A percentile compares a stretch with the other conserved stretches of the same genome.
Evolutionary conservation across 2,329 filamentous ascomycete species (phyloP).

Genomic region (Hypomyces perniciosus): DNA sequence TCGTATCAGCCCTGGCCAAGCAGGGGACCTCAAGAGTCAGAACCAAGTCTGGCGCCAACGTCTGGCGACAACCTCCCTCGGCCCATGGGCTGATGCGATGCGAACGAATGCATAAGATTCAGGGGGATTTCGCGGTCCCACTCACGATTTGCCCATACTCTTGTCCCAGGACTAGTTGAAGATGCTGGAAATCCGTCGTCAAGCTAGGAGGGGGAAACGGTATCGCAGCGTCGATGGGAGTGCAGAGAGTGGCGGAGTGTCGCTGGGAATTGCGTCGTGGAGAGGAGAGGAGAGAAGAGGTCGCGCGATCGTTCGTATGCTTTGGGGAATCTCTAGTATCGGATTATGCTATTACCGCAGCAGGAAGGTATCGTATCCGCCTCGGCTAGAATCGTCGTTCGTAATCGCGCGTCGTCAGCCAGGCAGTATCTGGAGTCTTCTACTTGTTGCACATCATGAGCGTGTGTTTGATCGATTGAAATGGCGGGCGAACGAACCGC

Average conservation of each 20-base stretch:
- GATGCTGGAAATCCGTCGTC: neutral
- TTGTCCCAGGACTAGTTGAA: neutral
- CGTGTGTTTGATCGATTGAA: too few relatives aligned
- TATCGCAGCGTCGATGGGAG: neutral
- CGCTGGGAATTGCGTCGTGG: neutral
- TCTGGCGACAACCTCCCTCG: neutral
- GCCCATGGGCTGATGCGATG: neutral
- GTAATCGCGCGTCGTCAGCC: too few relatives aligned
- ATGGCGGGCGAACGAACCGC: too few relatives aligned
- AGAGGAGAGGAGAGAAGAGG: neutral
- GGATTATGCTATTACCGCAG: neutral
- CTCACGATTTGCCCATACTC: conserved; percentile 13
- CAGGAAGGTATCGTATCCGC: too few relatives aligned
- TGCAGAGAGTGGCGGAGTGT: neutral
- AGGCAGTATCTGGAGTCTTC: too few relatives aligned
- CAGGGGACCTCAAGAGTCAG: neutral
- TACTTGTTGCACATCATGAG: too few relatives aligned
- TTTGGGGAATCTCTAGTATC: neutral
- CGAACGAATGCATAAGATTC: neutral
- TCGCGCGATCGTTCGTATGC: neutral
- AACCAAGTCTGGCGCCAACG: neutral
- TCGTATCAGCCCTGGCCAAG: neutral
- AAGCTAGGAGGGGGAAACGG: neutral
- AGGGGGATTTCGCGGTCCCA: conserved; percentile 2
- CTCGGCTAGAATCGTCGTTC: too few relatives aligned